A percentile compares a stretch with the other conserved stretches of the same genome.
phyloP scores from a whole-genome alignment of 495 filamentous ascomycete genomes.

The Astrothelium macrocarpum region DNA sequence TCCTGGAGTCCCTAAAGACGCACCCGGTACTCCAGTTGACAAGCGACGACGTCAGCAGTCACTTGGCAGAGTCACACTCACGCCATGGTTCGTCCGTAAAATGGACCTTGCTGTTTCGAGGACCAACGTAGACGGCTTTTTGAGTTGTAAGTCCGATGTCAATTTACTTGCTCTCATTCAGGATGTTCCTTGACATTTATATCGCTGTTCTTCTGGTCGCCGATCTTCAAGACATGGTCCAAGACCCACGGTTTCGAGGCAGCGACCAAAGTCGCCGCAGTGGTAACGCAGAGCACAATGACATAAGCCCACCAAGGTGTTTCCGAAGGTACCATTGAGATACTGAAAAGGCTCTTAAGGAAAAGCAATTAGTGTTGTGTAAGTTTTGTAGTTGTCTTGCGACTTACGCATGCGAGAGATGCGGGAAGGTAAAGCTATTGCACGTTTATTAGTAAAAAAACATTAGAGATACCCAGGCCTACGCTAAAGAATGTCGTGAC shows the following conservation, averaged over 20 bases:
- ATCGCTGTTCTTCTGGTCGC: background rate
- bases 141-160: too few relatives aligned
- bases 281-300: background rate
- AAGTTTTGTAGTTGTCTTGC: background rate
- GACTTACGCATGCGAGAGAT: conserved; percentile 5
- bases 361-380: background rate
- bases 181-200: too few relatives aligned
- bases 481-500: too few relatives aligned
- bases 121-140: too few relatives aligned
- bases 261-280: background rate
- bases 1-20: too few relatives aligned
- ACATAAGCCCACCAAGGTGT: conserved; percentile 7
- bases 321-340: conserved; percentile 9
- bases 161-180: too few relatives aligned
- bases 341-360: conserved; percentile 2
- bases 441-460: background rate
- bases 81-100: too few relatives aligned
- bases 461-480: background rate
- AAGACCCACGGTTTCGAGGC: conserved; percentile 1
- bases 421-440: conserved; percentile 10
- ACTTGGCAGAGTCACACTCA: too few relatives aligned
- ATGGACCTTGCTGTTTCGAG: too few relatives aligned
- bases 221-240: background rate
- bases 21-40: too few relatives aligned
- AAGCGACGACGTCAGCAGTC: too few relatives aligned